Base-by-base conservation (phyloP, 768 basidiomycete genomes). In the Auricularia auricula-judae region DNA sequence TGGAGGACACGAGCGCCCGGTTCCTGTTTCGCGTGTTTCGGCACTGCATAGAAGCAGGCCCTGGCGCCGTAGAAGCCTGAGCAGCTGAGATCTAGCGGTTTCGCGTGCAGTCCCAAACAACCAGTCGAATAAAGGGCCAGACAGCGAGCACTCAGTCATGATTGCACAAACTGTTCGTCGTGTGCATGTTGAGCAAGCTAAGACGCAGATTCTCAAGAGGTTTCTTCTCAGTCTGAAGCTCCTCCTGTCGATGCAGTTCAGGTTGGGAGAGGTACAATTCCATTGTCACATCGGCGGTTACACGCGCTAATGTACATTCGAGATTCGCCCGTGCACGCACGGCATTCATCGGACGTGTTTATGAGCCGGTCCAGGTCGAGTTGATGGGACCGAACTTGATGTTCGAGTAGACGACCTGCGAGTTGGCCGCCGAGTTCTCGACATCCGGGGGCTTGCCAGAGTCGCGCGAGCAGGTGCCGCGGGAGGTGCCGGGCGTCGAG, bases 381-480 rank as follows among this genome's bases (percentile, higher is more conserved):
- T 78, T 79, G 69, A 82, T 78, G 70, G 76, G 73, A 64, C 81
- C 82, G 70, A 78, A 80, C 71, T 75, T 78, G 76, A 83, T 84
- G 79, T 84, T 84, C 36, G 81, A 82, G 79, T 71, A 84, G 65
- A 74, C 77, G 71, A 84, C 82, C 29, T 74, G 74, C 34, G 81
- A 76, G 70, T 74, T 75, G 62, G 80, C 69, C 67, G 66, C 63
- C 58, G 72, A 60, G 34, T 70, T 56, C 72, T 82, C 81, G 67
- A 83, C 78, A 53, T 79, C 75, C 5, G 71, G 68, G 63, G 82
- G 81, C 3, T 69, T 72, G 65, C 82, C 82, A 44, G 81, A 81
- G 54, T 72, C 72, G 61, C 80, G 80, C 2, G 82, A 62, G 75
- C 81, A 83, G 61, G 78, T 73, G 51, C 82, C 82, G 73, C 82